Conservation (phyloP, 305 asterid genomes). For the Solanum chacoense region DNA sequence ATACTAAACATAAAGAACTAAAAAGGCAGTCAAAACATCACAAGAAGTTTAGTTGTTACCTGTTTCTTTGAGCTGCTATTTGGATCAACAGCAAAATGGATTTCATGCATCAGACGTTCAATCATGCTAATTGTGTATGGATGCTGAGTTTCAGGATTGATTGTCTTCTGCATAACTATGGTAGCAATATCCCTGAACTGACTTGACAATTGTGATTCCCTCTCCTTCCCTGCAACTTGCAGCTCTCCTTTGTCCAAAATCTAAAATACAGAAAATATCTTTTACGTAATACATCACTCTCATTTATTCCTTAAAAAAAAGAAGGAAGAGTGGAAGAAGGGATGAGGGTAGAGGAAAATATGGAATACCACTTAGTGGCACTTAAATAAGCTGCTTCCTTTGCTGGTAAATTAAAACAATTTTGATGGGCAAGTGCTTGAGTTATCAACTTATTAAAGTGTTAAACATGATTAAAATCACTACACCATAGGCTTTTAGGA, state of each 20-base stretch:
- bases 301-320: background rate
- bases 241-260: conserved; percentile 91
- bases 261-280: conserved; percentile 24
- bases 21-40: background rate
- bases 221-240: conserved; percentile 90
- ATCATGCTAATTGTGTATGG: conserved; percentile 91
- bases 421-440: background rate
- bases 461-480: background rate
- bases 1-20: background rate
- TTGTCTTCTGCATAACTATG: conserved; percentile 78
- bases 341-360: background rate
- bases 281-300: background rate
- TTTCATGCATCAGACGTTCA: conserved; percentile 90
- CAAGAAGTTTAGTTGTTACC: conserved; percentile 17
- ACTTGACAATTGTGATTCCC: conserved; percentile 73
- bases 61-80: conserved; percentile 84
- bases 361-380: background rate
- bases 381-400: background rate
- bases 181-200: conserved; percentile 88
- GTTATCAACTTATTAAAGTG: background rate
- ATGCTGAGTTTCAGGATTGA: conserved; percentile 72
- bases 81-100: conserved; percentile 77
- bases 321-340: background rate
- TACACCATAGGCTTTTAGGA: background rate
- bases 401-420: background rate